Evolutionary conservation across 1,139 yeast species (phyloP), one percentile per base, ranked within the genome.

Genomic region (Debaryomyces singareniensis): DNA sequence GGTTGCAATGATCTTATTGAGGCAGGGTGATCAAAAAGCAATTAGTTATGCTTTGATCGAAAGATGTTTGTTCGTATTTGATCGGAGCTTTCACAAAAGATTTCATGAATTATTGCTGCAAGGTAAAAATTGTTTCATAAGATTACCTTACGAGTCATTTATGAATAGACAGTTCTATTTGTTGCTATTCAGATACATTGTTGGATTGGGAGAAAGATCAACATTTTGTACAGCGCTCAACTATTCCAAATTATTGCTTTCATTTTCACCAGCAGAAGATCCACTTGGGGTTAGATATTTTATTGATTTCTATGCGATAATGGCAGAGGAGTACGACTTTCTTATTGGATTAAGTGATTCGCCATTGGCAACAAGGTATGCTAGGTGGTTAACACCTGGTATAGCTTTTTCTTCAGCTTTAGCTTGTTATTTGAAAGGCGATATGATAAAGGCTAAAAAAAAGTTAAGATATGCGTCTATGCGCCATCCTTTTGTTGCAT

Each of bases 241-340:
- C 25, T 86, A 78, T 59, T 74, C 83, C 43, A 86, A 83, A 47
- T 61, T 81, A 5, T 58, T 87, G 30, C 59, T 81, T 40, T 72
- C 86, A 1, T 57, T 86, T 27, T 71, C 76, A 23, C 95, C 95
- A 1, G 71, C 77, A 2, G 85, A 80, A 29, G 96, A 86, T 59
- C 95, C 95, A 0, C 58, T 80, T 35, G 95, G 95, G 9, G 87
- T 81, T 4, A 68, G 95, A 39, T 78, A 80, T 45, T 82, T 85
- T 52, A 77, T 86, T 42, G 96, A 86, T 50, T 80, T 72, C 45
- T 86, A 83, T 48, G 80, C 91, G 4, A 60, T 84, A 6, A 62
- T 77, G 58, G 68, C 85, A 29, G 78, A 71, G 25, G 85, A 83
- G 38, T 78, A 68, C 45, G 62, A 71, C 32, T 86, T 75, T 51